Evolutionary conservation across 441 rosid species (phyloP).

Genomic region (Corymbia citriodora): DNA sequence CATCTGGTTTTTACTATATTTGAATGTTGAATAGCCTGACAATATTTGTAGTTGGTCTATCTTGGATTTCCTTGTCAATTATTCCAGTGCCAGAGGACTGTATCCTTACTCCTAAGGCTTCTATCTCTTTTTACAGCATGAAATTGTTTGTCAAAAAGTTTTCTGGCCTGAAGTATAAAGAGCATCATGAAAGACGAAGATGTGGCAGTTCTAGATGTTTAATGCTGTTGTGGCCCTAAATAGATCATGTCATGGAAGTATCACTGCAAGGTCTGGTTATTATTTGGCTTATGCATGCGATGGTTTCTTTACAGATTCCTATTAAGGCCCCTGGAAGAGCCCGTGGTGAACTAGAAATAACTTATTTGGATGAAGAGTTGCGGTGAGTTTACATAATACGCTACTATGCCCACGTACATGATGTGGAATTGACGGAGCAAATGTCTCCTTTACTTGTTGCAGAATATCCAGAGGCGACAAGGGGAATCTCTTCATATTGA

Average conservation of each 20-base stretch:
- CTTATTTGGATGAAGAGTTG: constrained; percentile 84
- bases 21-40: neutral
- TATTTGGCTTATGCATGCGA: neutral
- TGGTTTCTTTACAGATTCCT: constrained; percentile 46
- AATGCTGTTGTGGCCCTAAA: neutral
- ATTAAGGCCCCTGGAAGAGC: constrained; percentile 80
- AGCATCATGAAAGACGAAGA: neutral
- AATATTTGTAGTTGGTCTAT: neutral
- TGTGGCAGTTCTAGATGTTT: neutral
- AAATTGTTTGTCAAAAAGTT: neutral
- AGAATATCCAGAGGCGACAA: constrained; percentile 90
- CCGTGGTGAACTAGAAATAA: constrained; percentile 82
- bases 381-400: constrained; percentile 33
- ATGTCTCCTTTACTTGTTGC: constrained; percentile 4
- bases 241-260: neutral
- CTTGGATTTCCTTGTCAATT: neutral
- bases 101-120: neutral
- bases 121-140: neutral
- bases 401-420: neutral
- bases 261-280: neutral
- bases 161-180: neutral
- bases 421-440: neutral
- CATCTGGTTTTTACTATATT: neutral
- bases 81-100: neutral
- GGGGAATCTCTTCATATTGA: constrained; percentile 73